These are phyloP conservation scores for Oryza meyeriana DNA, from an alignment of 176 grass and related monocot species.

Conservation along the genomic window DNA sequence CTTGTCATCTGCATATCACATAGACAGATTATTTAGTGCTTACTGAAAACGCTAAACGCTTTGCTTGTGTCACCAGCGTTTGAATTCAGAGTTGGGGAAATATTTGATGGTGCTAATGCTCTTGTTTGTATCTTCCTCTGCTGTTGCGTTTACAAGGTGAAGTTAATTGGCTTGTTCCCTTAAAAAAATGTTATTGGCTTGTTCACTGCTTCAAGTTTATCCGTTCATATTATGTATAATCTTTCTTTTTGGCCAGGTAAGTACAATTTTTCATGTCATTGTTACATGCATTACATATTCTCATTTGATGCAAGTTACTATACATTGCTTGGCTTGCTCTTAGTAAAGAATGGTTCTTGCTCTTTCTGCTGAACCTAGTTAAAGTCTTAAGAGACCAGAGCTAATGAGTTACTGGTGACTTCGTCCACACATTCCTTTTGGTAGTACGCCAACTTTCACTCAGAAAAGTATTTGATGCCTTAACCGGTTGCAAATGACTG, in stretches of 20 bases:
- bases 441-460: neutral
- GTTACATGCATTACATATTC: constrained; percentile 1
- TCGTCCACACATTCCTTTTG: neutral
- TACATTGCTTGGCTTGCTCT: neutral
- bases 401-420: neutral
- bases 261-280: constrained; percentile 2
- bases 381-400: neutral
- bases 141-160: constrained; percentile 28
- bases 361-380: neutral
- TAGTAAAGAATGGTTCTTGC: constrained; percentile 4
- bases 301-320: neutral
- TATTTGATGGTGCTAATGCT: neutral
- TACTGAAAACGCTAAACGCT: constrained; percentile 2
- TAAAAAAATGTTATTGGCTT: neutral
- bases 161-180: neutral
- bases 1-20: neutral
- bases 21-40: neutral
- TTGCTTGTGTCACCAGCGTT: constrained; percentile 14
- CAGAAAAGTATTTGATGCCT: neutral
- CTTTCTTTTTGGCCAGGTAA: neutral
- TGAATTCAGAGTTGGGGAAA: neutral
- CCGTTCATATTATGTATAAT: neutral
- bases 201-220: neutral
- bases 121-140: neutral
- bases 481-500: constrained; percentile 13